A percentile compares a stretch with the other conserved stretches of the same genome.
These are phyloP conservation scores for Candida cerambycidarum DNA, from an alignment of 805 yeast genomes.

Conservation along the genomic window DNA sequence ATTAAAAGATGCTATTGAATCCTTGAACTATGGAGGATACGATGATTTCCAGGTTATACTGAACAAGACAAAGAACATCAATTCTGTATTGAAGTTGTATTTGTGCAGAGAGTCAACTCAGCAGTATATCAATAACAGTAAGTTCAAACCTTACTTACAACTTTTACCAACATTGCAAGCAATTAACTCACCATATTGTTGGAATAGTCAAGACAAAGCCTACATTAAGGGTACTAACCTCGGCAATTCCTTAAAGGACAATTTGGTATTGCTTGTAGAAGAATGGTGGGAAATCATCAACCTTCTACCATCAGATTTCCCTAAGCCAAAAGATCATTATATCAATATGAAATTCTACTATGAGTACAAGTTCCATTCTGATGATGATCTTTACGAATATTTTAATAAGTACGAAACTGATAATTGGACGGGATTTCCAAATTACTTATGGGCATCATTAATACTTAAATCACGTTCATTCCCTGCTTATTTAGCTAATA, in stretches of 20 bases:
- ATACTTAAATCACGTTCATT: constrained; percentile 79
- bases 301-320: constrained; percentile 27
- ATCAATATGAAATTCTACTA: constrained; percentile 44
- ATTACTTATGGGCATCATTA: constrained; percentile 72
- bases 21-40: constrained; percentile 16
- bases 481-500: constrained; percentile 58
- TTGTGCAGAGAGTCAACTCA: constrained; percentile 30
- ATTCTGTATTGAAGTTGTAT: constrained; percentile 34
- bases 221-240: constrained; percentile 69
- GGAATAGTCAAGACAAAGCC: constrained; percentile 53
- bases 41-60: constrained; percentile 12
- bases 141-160: constrained; percentile 28
- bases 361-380: constrained; percentile 40
- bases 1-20: constrained; percentile 23
- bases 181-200: constrained; percentile 65
- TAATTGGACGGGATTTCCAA: constrained; percentile 64
- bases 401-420: constrained; percentile 22
- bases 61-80: constrained; percentile 21
- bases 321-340: constrained; percentile 35
- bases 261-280: constrained; percentile 45
- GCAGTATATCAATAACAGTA: constrained; percentile 17
- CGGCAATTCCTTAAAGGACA: constrained; percentile 51
- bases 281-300: constrained; percentile 58
- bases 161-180: constrained; percentile 37
- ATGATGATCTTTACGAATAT: constrained; percentile 34